These are phyloP conservation scores for Penicillium sp. DNA, from an alignment of 2,329 filamentous ascomycete genomes.

Conservation along the genomic window DNA sequence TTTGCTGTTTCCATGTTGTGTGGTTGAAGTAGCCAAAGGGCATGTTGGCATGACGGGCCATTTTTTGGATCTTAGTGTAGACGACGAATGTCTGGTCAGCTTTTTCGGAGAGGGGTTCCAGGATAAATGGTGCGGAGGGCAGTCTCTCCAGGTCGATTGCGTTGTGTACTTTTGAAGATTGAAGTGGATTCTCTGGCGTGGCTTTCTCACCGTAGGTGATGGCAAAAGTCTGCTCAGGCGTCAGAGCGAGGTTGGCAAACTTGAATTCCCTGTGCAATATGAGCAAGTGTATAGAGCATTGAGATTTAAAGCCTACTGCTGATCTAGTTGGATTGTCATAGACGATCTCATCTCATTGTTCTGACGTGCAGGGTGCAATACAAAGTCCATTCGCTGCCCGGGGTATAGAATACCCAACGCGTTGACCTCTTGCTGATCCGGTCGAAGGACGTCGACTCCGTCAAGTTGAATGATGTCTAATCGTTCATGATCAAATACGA, in stretches of 20 bases:
- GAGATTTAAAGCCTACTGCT: slow-evolving; percentile 26
- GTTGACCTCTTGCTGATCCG: slow-evolving; percentile 17
- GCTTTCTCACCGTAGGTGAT: slow-evolving; percentile 15
- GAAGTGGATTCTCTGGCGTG: neutral
- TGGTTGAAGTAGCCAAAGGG: slow-evolving; percentile 47
- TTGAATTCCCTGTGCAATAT: slow-evolving; percentile 37
- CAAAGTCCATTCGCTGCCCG: slow-evolving; percentile 44
- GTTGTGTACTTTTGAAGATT: slow-evolving; percentile 1
- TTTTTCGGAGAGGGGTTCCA: slow-evolving; percentile 24
- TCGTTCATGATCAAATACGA: slow-evolving; percentile 29
- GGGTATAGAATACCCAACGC: slow-evolving; percentile 42
- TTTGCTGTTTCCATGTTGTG: slow-evolving; percentile 42
- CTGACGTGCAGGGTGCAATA: slow-evolving; percentile 23
- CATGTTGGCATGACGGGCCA: slow-evolving; percentile 40
- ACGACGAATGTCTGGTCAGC: slow-evolving; percentile 41
- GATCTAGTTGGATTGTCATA: slow-evolving; percentile 33
- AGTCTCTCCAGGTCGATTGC: slow-evolving; percentile 26
- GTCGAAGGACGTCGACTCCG: slow-evolving; percentile 30
- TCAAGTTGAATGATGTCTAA: slow-evolving; percentile 40
- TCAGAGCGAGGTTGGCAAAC: slow-evolving; percentile 42
- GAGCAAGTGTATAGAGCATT: neutral
- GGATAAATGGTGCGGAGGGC: slow-evolving; percentile 23
- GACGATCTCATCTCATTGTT: slow-evolving; percentile 11
- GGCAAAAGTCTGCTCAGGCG: slow-evolving; percentile 35
- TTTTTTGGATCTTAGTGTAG: slow-evolving; percentile 45